Evolutionary conservation across 148 eudicot species (phyloP), one percentile per base, ranked within the genome.

Genomic region (Chenopodium quinoa): DNA sequence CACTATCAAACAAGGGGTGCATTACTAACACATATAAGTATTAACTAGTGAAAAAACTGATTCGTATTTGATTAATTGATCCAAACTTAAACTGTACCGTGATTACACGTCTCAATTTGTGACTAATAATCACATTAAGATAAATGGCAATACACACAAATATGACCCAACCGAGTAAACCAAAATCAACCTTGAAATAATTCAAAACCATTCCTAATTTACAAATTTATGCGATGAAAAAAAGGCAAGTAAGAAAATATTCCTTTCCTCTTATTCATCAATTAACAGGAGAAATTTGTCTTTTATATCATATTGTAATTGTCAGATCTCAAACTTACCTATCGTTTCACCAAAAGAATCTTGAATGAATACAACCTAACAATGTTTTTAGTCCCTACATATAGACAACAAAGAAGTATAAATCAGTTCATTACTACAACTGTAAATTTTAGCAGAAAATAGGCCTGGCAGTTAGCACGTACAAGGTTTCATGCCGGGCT

Each of bases 311-410:
- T 17, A 25, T 46, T 72, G 9, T 40, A 23, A 47, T 29, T 46
- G 69, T 64, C 47, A 73, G 17, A 63, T 31, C 52, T 74, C n/a
- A 74, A n/a, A 22, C 5, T 16, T 7, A 16, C 27, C 50, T 14
- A 34, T 73, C 77, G 46, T 19, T 80, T 80, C 50, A 47, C 9
- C 63, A 17, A 29, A 29, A 31, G 37, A 60, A 80, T 73, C 60
- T 56, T 31, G 31, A 31, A 68, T 69, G 6, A 37, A 27, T 16
- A 54, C 76, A 23, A 20, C 76, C 62, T n/a, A 23, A n/a, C 31
- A 27, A 71, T 79, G 75, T 67, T 67, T 67, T 67, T 40, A 50
- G 77, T 73, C 80, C 52, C 58, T 52, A 68, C 23, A 68, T 64
- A 65, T 7, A 47, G 75, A 37, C 58, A 16, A 48, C 27, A 47